Evolutionary conservation across 345 rosid species (phyloP), one percentile per base, ranked within the genome.

Genomic region (Melaleuca quinquenervia): DNA sequence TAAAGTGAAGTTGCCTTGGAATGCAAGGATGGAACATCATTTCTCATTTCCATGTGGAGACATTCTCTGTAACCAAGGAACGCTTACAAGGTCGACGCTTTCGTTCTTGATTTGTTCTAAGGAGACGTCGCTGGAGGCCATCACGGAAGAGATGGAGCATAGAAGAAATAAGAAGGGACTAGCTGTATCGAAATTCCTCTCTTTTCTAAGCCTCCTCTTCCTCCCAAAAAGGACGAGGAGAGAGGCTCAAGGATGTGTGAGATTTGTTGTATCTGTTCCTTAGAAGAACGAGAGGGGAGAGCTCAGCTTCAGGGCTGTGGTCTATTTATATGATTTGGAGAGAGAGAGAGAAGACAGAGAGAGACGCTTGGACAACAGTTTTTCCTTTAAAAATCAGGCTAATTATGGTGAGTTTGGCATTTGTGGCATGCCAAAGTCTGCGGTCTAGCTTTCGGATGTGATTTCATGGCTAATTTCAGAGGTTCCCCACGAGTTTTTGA

Each of bases 91-190:
- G 49, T 87, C 86, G 62, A 87, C 60, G 51, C 62, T 27, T 84
- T 87, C 88, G 36, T 80, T 87, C 84, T 80, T 54, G 80, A 84
- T 87, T 76, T 84, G 83, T 6, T 87, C 88, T 29, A 86, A 45
- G 14, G 83, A 58, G 52, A 52, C 32, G n/a, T 86, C 83, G 44
- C 85, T 83, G 49, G 85, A 62, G 26, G 85, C 83, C 85, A 86
- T 86, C 82, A 41, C 21, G 14, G 20, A 0, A 18, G 48, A 55
- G 32, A 58, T 18, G 78, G 78, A 9, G 78, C 48, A 70, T 36
- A 5, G 78, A 70, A 32, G 24, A 18, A 32, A 32, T 11, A 32
- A 64, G 45, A 36, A 18, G 32, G 78, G 11, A 70, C 45, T 36
- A 70, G 48, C 24, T 36, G 78, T 70, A 8, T 20, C 48, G 6